Percentiles rank a stretch among this genome's conserved stretches.
phyloP scores from a whole-genome alignment of 306 rosid genomes.

The Rosa persica region DNA sequence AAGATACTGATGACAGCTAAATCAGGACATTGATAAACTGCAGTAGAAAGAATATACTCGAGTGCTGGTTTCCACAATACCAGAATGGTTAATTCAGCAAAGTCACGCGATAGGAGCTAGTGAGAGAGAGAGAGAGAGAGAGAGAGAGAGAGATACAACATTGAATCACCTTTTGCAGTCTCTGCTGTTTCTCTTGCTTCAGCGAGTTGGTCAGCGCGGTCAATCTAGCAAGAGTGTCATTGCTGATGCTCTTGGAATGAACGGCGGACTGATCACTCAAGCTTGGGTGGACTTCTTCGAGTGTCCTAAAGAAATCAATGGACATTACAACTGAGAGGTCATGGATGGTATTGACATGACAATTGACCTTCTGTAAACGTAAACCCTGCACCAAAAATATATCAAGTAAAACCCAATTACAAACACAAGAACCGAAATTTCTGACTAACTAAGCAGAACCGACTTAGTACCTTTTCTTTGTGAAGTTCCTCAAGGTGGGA shows the following conservation, averaged over 20 bases:
- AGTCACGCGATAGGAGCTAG: neutral
- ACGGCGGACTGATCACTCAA: slow-evolving; percentile 47
- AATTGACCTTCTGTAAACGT: slow-evolving; percentile 65
- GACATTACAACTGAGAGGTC: slow-evolving; percentile 74
- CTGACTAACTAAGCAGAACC: neutral
- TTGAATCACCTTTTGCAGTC: slow-evolving; percentile 71
- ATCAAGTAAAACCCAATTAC: neutral
- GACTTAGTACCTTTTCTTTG: slow-evolving; percentile 61
- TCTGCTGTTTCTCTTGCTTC: slow-evolving; percentile 63
- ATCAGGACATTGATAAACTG: neutral
- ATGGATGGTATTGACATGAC: slow-evolving; percentile 47
- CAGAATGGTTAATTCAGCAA: neutral
- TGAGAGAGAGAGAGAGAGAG: neutral
- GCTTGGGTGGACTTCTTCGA: slow-evolving; percentile 76
- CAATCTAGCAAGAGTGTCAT: slow-evolving; percentile 79
- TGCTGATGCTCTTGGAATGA: slow-evolving; percentile 63
- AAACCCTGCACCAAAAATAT: slow-evolving; percentile 50
- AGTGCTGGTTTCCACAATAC: too few species aligned
- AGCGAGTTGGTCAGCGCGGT: slow-evolving; percentile 60
- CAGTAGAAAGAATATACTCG: too few species aligned
- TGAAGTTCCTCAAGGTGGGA: slow-evolving; percentile 78
- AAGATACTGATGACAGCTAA: neutral
- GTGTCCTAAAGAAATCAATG: slow-evolving; percentile 52
- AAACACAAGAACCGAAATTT: slow-evolving; percentile 15
- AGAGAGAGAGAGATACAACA: neutral